phyloP scores from a whole-genome alignment of 2,329 filamentous ascomycete genomes.

The Xylaria sp. region DNA sequence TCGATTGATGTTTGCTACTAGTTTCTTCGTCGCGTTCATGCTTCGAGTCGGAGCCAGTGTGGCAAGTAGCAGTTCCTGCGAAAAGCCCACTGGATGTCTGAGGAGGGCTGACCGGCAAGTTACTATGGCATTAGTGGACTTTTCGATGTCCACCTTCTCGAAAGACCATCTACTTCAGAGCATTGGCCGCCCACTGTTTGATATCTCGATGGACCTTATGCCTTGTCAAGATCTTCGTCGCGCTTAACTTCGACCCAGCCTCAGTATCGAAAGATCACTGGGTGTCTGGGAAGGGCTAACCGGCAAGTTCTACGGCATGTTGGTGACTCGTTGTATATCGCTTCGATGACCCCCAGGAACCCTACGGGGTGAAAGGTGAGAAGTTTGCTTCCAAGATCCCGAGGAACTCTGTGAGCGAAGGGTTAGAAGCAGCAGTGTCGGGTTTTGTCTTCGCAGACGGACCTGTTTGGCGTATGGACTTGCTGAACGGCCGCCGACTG shows the following conservation, averaged over 20 bases:
- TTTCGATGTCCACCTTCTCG: no score
- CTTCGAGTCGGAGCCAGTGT: constrained; percentile 18
- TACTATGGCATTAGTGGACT: background rate
- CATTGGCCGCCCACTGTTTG: no score
- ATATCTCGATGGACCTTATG: background rate
- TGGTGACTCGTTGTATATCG: background rate
- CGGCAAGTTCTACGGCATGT: constrained; percentile 13
- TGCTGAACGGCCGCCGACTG: no score
- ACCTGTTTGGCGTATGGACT: no score
- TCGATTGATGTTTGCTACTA: background rate
- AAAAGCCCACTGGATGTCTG: constrained; percentile 1
- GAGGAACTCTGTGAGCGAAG: no score
- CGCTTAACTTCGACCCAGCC: constrained; percentile 16
- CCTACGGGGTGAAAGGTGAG: no score
- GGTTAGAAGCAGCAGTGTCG: no score
- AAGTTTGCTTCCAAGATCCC: no score
- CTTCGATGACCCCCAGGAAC: background rate
- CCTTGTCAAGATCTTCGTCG: constrained; percentile 16
- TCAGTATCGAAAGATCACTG: constrained; percentile 12
- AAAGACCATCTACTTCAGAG: no score
- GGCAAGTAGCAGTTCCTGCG: constrained; percentile 20
- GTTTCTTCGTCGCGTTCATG: constrained; percentile 19
- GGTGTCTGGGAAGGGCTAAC: background rate
- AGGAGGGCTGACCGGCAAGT: constrained; percentile 11
- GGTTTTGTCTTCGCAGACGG: no score